Percentiles rank a stretch among this genome's conserved stretches.
These are phyloP conservation scores for Besnoitia besnoiti DNA, from an alignment of 169 alveolate species.

Conservation along the genomic window DNA sequence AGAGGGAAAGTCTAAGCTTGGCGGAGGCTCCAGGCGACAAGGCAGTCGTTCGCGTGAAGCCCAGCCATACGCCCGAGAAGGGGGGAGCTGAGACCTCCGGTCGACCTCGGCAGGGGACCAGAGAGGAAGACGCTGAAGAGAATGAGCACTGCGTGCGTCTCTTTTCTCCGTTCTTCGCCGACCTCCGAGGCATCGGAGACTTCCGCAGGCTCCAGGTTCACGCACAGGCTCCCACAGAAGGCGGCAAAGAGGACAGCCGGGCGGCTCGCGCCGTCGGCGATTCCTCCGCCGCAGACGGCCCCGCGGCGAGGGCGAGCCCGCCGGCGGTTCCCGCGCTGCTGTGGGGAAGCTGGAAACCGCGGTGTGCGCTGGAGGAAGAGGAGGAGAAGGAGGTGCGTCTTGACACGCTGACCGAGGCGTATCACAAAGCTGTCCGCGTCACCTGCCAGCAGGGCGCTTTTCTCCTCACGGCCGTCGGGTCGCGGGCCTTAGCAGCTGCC, in stretches of 20 bases:
- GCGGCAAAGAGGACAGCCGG: not conserved
- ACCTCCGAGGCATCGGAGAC: not conserved
- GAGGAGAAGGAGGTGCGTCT: not conserved
- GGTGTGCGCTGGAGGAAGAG: not conserved
- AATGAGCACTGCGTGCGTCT: not conserved
- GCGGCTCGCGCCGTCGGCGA: not conserved
- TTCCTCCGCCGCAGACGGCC: not conserved
- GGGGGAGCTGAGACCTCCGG: no score
- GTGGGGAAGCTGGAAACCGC: not conserved
- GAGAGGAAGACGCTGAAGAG: no score
- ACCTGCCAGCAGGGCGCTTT: constrained; percentile 44
- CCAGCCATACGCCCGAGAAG: no score
- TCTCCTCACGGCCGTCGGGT: not conserved
- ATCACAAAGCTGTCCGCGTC: constrained; percentile 54
- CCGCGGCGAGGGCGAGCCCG: not conserved
- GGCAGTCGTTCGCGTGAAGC: no score
- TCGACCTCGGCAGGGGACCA: no score
- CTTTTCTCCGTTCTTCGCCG: not conserved
- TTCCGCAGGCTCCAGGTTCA: not conserved
- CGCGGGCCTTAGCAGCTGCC: not conserved
- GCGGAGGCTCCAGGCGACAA: no score
- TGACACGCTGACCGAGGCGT: constrained; percentile 43
- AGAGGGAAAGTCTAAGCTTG: no score
- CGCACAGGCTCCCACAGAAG: not conserved
- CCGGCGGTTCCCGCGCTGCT: not conserved